Base-by-base conservation (phyloP, 352 stramenopile genomes). In the Thalassiosira mediterranea region DNA sequence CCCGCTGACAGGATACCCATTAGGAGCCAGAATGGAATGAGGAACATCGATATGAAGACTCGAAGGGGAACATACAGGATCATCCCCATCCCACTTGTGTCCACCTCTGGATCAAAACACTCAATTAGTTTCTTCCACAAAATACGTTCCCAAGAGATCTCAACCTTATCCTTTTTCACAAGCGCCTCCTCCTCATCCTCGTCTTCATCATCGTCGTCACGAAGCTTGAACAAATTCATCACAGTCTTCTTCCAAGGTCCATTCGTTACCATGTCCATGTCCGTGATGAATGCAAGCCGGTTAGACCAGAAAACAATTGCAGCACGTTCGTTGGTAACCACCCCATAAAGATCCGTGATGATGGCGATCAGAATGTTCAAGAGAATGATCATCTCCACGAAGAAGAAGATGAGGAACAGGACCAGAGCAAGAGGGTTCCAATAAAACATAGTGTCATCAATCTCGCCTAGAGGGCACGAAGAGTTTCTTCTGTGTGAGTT, bases 361-460 rank as follows among this genome's bases (percentile, higher is more conserved):
- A 93, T 93, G 31, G 87, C 87, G 56, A 93, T 93, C 29, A 93
- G 70, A 49, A 93, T 78, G 64, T 93, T 93, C 46, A 59, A 79
- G 29, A 93, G 58, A 31, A 93, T 57, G 74, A 93, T 88, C 25
- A 91, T 81, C 13, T 90, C 81, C 34, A 90, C 69, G 61, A 93
- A 93, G 0, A 62, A 86, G 56, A 90, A 92, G 4, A 89, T 37
- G 2, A 71, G 57, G 61, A 87, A 90, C 1, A 88, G 21, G 52
- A 78, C 25, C 4, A 79, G 38, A 2, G 76, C 63, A 3, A 82
- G 8, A 1, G 51, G 52, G 32, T 76, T 74, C 37, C 74, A 72
- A 0, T 44, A 29, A 51, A 90, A 92, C 5, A 74, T 23, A 2
- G 13, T 51, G 7, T 87, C 76, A 46, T 88, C 72, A 4, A 84